A percentile compares a stretch with the other conserved stretches of the same genome.
phyloP scores from a whole-genome alignment of 1,139 yeast genomes.

The Geotrichum australiense region DNA sequence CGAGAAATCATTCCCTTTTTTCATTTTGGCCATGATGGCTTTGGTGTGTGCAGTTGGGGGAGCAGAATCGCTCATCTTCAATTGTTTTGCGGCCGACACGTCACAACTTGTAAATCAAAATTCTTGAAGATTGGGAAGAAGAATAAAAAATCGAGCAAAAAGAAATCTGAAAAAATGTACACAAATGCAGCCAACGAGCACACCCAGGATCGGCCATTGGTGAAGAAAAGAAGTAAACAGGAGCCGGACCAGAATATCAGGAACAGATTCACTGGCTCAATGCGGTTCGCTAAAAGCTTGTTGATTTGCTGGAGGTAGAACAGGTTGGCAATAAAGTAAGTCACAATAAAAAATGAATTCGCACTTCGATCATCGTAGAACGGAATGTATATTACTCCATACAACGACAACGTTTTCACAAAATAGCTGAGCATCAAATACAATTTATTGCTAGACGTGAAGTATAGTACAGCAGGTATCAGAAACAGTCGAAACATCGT shows the following conservation, averaged over 20 bases:
- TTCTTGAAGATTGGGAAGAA: constrained; percentile 2
- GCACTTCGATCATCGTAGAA: background rate
- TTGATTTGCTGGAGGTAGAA: background rate
- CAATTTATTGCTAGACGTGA: background rate
- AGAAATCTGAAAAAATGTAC: background rate
- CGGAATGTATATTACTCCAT: constrained; percentile 2
- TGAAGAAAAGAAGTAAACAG: background rate
- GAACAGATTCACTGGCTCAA: background rate
- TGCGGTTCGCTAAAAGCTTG: background rate
- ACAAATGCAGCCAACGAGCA: background rate
- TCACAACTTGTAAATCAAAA: background rate
- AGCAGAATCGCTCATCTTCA: background rate
- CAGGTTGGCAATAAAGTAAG: background rate
- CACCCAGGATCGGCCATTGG: background rate
- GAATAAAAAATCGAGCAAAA: background rate
- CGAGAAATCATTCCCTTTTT: background rate
- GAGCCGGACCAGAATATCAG: constrained; percentile 1
- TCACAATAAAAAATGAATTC: background rate
- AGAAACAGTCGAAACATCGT: background rate
- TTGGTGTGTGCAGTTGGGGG: background rate
- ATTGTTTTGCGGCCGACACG: background rate
- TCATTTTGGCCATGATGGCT: background rate
- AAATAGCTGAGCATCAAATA: background rate
- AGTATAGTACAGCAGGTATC: background rate
- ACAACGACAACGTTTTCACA: background rate